Evolutionary conservation across 2,329 filamentous ascomycete genomes (phyloP).

Genomic region (Aspergillus caelatus): DNA sequence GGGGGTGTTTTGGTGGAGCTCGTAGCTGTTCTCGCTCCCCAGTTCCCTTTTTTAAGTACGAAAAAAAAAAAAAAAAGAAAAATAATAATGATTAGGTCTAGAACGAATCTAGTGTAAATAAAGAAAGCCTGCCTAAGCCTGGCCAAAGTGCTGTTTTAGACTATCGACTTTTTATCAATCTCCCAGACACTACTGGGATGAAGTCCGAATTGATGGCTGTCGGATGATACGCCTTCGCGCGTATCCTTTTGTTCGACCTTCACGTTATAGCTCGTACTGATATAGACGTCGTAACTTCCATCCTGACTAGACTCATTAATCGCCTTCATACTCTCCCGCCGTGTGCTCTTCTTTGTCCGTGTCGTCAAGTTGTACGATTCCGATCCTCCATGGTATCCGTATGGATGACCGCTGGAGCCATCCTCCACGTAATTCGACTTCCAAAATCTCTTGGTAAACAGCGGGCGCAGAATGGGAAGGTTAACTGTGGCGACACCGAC

Average conservation of each 20-base stretch:
- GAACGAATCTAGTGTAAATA: not conserved
- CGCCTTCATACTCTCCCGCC: slow-evolving; percentile 6
- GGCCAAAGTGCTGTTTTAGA: not conserved
- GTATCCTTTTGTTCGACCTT: not conserved
- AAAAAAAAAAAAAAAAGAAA: not conserved
- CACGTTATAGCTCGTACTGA: slow-evolving; percentile 6
- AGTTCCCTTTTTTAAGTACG: not conserved
- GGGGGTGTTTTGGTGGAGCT: not conserved
- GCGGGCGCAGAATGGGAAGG: slow-evolving; percentile 6
- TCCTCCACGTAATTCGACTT: not conserved
- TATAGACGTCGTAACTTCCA: slow-evolving; percentile 2
- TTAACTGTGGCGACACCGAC: slow-evolving; percentile 8
- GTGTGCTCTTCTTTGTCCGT: not conserved
- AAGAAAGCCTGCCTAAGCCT: not conserved
- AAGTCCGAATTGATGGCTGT: not conserved
- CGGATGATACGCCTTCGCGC: not conserved
- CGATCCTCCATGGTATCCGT: not conserved
- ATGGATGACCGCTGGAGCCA: not conserved
- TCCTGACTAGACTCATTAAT: slow-evolving; percentile 3
- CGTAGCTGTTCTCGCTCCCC: not conserved
- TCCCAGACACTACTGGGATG: slow-evolving; percentile 9
- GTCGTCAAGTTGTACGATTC: slow-evolving; percentile 2
- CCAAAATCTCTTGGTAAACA: slow-evolving; percentile 7
- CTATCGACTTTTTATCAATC: slow-evolving; percentile 11
- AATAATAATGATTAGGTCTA: not conserved